These are phyloP conservation scores for Hyphopichia burtonii DNA, from an alignment of 1,139 yeast genomes.

Conservation along the genomic window DNA sequence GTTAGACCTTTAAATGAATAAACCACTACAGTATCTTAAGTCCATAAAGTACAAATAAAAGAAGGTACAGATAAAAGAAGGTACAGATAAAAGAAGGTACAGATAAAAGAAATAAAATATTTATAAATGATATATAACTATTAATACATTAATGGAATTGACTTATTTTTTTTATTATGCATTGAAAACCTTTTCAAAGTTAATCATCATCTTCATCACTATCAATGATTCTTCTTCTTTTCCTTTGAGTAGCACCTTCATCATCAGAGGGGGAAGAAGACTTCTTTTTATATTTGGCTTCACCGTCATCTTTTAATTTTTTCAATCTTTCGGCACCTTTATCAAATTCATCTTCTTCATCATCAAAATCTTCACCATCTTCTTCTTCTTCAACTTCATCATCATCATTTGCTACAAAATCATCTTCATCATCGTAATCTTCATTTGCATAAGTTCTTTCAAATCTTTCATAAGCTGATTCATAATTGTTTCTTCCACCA, in stretches of 20 bases:
- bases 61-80: too few relatives aligned
- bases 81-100: too few relatives aligned
- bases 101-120: too few relatives aligned
- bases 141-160: too few relatives aligned
- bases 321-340: slow-evolving; percentile 63
- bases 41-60: too few relatives aligned
- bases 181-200: too few relatives aligned
- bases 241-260: slow-evolving; percentile 22
- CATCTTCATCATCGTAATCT: slow-evolving; percentile 47
- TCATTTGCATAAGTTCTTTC: slow-evolving; percentile 43
- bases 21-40: too few relatives aligned
- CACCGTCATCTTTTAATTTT: slow-evolving; percentile 58
- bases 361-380: slow-evolving; percentile 17
- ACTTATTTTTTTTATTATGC: too few relatives aligned
- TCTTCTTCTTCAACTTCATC: slow-evolving; percentile 53
- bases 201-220: slow-evolving; percentile 62
- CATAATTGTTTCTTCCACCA: slow-evolving; percentile 17
- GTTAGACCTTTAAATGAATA: too few relatives aligned
- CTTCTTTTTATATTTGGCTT: slow-evolving; percentile 41
- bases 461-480: slow-evolving; percentile 41
- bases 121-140: too few relatives aligned
- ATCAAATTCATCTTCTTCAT: slow-evolving; percentile 58
- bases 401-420: slow-evolving; percentile 42
- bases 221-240: slow-evolving; percentile 50
- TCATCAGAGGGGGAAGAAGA: slow-evolving; percentile 23